Evolutionary conservation across 2,329 filamentous ascomycete genomes (phyloP).

Genomic region (Arthrocladium fulminans): DNA sequence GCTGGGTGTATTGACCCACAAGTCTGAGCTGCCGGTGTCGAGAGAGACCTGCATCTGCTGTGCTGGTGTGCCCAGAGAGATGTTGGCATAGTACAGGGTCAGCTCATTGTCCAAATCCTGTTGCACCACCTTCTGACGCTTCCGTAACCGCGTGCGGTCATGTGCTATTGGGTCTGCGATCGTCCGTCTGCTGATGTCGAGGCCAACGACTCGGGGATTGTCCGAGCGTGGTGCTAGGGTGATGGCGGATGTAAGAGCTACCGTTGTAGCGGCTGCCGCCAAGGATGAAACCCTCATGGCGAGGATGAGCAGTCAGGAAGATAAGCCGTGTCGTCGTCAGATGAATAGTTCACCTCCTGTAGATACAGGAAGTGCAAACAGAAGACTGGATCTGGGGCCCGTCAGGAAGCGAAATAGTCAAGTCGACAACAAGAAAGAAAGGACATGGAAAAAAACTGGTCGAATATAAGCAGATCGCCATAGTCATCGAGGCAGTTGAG

Average conservation of each 20-base stretch:
- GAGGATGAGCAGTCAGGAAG: neutral
- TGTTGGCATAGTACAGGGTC: conserved; percentile 44
- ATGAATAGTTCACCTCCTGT: neutral
- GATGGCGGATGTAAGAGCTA: conserved; percentile 20
- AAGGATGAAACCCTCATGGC: conserved; percentile 1
- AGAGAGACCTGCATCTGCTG: conserved; percentile 50
- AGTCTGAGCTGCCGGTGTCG: conserved; percentile 55
- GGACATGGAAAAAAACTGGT: neutral
- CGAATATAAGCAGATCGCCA: conserved; percentile 1
- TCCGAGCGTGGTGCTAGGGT: conserved; percentile 17
- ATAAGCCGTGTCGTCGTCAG: neutral
- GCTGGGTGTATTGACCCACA: conserved; percentile 56
- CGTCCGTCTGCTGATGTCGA: conserved; percentile 17
- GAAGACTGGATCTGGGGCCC: neutral
- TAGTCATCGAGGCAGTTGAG: neutral
- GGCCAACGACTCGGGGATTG: conserved; percentile 18
- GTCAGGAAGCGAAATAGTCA: neutral
- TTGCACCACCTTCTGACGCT: conserved; percentile 14
- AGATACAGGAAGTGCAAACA: neutral
- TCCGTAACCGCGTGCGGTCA: conserved; percentile 15
- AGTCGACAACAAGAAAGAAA: neutral
- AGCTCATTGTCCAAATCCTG: conserved; percentile 20
- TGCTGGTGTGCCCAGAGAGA: conserved; percentile 47
- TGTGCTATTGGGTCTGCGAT: conserved; percentile 16
- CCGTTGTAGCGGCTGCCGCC: conserved; percentile 2